Evolutionary conservation across 352 stramenopile genomes (phyloP).

Genomic region (Aphanomyces cochlioides): DNA sequence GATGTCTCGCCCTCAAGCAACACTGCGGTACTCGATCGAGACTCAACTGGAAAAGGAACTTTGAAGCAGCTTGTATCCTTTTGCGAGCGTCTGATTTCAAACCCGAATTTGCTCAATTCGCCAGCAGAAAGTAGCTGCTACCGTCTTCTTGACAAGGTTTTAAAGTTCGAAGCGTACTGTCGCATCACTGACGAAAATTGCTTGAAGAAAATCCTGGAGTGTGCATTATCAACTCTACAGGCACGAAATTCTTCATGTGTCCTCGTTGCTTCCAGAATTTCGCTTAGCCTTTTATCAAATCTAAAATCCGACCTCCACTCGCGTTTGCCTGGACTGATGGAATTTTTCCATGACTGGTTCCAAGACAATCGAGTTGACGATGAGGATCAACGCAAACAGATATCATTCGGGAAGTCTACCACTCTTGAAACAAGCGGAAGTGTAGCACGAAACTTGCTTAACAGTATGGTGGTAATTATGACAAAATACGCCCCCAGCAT

Average conservation of each 20-base stretch:
- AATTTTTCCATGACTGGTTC: constrained; percentile 29
- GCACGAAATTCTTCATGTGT: neutral
- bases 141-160: constrained; percentile 18
- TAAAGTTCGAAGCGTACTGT: constrained; percentile 14
- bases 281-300: neutral
- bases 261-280: constrained; percentile 9
- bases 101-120: neutral
- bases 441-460: constrained; percentile 17
- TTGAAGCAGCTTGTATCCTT: constrained; percentile 4
- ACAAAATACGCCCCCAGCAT: neutral
- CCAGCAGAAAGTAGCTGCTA: constrained; percentile 6
- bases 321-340: constrained; percentile 15
- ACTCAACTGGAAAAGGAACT: constrained; percentile 1
- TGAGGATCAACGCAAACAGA: neutral
- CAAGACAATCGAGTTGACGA: neutral
- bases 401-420: neutral
- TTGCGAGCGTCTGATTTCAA: constrained; percentile 9
- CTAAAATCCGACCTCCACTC: constrained; percentile 14
- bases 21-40: constrained; percentile 2
- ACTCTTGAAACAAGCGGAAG: neutral
- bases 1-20: neutral
- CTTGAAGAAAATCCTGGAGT: constrained; percentile 2
- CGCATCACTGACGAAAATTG: neutral
- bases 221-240: neutral
- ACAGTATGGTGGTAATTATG: constrained; percentile 24